Evolutionary conservation across 2,329 filamentous ascomycete species (phyloP), one percentile per base, ranked within the genome.

Genomic region (Penicillium sp.): DNA sequence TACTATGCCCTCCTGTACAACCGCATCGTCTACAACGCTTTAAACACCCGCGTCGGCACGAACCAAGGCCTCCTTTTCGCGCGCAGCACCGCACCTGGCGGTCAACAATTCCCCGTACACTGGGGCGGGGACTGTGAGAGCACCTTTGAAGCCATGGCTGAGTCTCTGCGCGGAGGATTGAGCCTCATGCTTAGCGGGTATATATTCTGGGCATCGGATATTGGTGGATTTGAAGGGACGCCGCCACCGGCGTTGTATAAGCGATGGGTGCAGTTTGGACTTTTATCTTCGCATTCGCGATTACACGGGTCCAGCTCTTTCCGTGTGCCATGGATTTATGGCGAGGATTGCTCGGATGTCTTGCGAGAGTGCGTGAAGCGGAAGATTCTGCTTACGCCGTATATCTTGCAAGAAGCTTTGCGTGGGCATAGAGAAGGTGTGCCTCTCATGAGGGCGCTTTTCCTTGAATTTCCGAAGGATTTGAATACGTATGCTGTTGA

Each of bases 41-140:
- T 90, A 10, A 80, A 84, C 64, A 73, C 75, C 73, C 56, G 72
- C 60, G 62, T 78, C 67, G 80, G 82, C 13, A 69, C 73, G 43
- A 70, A 78, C 43, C 73, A 83, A 62, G 80, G 85, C 55, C 82
- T 87, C 33, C 79, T 90, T 1, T 90, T 89, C 64, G 86, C 87
- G 1, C 80, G 88, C 21, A 78, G 84, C 32, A 85, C 87, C 15
- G 84, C 82, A 48, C 85, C 87, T 2, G 88, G 88, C 4, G 83
- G 82, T 1, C 87, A 90, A 70, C 77, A 83, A 4, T 89, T 88
- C 68, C 87, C 87, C 0, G 76, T 89, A 2, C 81, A 84, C 42
- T 90, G 87, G 88, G 87, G 87, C 27, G 88, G 87, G 48, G 87
- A 90, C 73, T 89, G 86, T 68, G 87, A 90, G 70, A 87, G 83